Conservation (phyloP, 768 basidiomycete genomes). For the Mycena epipterygia region DNA sequence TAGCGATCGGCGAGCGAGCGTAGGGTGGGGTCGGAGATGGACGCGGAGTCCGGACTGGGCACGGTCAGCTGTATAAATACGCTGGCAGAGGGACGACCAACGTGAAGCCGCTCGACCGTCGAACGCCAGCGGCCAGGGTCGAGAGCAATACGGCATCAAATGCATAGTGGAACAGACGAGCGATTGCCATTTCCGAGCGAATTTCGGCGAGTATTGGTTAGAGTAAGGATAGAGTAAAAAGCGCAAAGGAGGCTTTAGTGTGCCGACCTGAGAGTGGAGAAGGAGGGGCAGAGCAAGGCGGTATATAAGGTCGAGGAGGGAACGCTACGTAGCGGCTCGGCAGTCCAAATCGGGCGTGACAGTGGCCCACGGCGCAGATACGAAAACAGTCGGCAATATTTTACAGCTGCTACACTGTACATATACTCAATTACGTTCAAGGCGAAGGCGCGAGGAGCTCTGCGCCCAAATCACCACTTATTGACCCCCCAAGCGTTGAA, state of each 20-base stretch:
- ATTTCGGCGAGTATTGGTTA: no score
- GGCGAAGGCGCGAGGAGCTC: slow-evolving; percentile 54
- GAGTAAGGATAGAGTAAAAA: background rate
- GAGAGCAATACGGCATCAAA: slow-evolving; percentile 89
- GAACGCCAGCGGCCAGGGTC: slow-evolving; percentile 91
- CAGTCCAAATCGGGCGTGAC: slow-evolving; percentile 1
- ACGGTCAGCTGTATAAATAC: slow-evolving; percentile 1
- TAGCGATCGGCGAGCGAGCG: slow-evolving; percentile 86
- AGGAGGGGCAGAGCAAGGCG: background rate
- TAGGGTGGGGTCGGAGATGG: slow-evolving; percentile 83
- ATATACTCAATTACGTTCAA: slow-evolving; percentile 6
- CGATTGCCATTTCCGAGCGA: slow-evolving; percentile 81
- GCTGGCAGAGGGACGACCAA: slow-evolving; percentile 58
- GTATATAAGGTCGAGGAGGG: background rate
- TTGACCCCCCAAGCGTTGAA: slow-evolving; percentile 62
- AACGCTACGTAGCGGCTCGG: background rate
- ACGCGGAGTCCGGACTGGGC: slow-evolving; percentile 73
- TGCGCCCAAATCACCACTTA: background rate
- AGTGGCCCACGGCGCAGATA: no score
- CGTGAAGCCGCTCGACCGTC: slow-evolving; percentile 91
- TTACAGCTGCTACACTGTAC: background rate
- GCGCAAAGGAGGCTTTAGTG: background rate
- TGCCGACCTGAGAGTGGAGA: background rate
- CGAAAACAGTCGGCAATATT: no score
- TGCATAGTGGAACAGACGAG: slow-evolving; percentile 85